A percentile compares a stretch with the other conserved stretches of the same genome.
Evolutionary conservation across 352 stramenopile species (phyloP).

Genomic region (Phytopythium montanum): DNA sequence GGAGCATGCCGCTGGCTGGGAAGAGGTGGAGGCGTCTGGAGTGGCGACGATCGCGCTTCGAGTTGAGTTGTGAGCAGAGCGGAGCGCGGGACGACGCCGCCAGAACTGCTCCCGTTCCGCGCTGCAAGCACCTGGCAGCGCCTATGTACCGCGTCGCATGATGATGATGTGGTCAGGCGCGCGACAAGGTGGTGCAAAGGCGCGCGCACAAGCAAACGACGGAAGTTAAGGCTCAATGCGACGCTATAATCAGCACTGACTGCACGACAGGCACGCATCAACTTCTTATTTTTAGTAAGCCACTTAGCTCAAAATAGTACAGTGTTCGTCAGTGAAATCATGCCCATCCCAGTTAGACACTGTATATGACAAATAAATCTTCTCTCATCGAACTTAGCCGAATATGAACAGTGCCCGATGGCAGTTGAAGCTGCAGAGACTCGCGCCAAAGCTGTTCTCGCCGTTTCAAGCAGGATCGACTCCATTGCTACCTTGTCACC

Average conservation of each 20-base stretch:
- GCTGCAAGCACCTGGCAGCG: no score
- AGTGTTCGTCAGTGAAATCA: no score
- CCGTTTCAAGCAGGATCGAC: not conserved
- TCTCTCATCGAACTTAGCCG: not conserved
- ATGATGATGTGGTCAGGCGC: not conserved
- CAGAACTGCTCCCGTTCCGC: not conserved
- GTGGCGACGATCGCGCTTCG: not conserved
- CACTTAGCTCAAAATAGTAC: no score
- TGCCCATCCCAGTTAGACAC: no score
- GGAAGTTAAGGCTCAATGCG: not conserved
- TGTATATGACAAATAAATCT: not conserved
- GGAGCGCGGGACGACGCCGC: not conserved
- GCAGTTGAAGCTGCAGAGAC: not conserved
- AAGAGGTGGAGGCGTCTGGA: not conserved
- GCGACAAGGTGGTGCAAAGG: not conserved
- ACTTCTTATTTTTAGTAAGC: no score
- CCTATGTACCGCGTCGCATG: no score
- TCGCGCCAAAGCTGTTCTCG: not conserved
- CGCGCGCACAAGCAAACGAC: not conserved
- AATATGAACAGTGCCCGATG: not conserved
- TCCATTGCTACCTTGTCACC: not conserved
- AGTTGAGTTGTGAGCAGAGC: not conserved
- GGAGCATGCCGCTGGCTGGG: not conserved
- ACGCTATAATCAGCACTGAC: not conserved
- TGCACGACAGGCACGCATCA: no score